Base-by-base conservation (phyloP, 306 rosid genomes). In the Luffa acutangula region DNA sequence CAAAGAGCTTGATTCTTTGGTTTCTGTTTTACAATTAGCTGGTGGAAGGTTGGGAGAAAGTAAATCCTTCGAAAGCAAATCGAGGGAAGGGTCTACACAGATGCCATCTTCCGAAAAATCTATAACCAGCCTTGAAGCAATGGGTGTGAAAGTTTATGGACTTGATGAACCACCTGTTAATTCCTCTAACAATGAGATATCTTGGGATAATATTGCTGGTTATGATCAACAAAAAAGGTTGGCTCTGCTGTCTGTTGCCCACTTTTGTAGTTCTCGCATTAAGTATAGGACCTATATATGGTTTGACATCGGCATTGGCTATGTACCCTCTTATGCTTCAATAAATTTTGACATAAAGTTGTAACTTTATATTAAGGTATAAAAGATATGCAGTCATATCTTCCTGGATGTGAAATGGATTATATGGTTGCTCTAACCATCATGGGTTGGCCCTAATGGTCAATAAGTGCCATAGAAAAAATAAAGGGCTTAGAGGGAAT, bases 201-300 rank as follows among this genome's bases (percentile, higher is more conserved):
- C 90, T 41, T 94, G 98, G 98, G 97, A 90, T 78, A 88, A 84
- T 87, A 89, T 92, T 79, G 98, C 97, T 18, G 98, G 98, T 56
- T 94, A 94, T 86, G 93, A 89, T 80, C 85, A 85, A 76, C 98
- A 94, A 74, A 94, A 94, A 56, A 79, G 97, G 98, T 94, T 83
- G 72, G 90, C 81, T 42, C 51, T 63, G 76, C 66, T 76, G 36
- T 36, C 51, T 39, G 3, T 31, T 73, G 75, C 17, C 34, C 18
- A 3, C 34, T 14, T 37, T 8, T 12, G 43, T 48, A 15, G 49
- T 66, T 66, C 33, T 64, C 10, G n/a, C 34, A 11, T 18, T 9
- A 18, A 67, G 21, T 37, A 67, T 39, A 15, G 48, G 49, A 37
- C 31, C 2, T 66, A 66, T 1, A 66, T 66, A 66, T 3, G 21